Evolutionary conservation across 345 rosid genomes (phyloP).

Genomic region (Bruguiera gymnorhiza): DNA sequence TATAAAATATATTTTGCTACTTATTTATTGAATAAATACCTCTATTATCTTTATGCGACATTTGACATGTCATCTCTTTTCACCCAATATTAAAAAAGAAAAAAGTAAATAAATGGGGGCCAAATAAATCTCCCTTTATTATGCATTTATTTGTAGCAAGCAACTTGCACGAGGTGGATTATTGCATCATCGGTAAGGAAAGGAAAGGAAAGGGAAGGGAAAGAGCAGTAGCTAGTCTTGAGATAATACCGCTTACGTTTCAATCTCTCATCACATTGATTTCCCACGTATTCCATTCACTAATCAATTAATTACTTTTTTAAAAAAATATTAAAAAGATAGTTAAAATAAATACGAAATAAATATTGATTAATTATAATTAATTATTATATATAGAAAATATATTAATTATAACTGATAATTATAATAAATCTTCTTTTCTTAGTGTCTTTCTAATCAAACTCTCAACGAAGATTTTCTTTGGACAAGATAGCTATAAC

Average conservation of each 20-base stretch:
- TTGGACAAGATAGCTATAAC: background rate
- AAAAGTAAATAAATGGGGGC: constrained; percentile 1
- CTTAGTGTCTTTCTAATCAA: background rate
- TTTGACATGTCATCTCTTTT: too few relatives aligned
- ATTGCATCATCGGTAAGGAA: constrained; percentile 15
- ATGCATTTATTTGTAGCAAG: too few relatives aligned
- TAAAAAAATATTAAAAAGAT: too few relatives aligned
- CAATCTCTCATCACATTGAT: constrained; percentile 9
- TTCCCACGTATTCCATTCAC: constrained; percentile 30
- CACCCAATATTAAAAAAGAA: too few relatives aligned
- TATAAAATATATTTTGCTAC: too few relatives aligned
- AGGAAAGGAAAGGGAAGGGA: background rate
- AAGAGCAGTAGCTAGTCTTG: background rate
- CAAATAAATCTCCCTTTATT: constrained; percentile 6
- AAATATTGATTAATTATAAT: too few relatives aligned
- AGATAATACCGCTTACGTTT: constrained; percentile 30
- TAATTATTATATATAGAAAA: too few relatives aligned
- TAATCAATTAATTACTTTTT: background rate
- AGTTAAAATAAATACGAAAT: too few relatives aligned
- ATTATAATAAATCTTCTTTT: too few relatives aligned
- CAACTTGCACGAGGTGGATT: constrained; percentile 1
- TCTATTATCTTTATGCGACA: too few relatives aligned
- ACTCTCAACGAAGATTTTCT: background rate
- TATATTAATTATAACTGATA: too few relatives aligned
- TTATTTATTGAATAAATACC: too few relatives aligned